These are phyloP conservation scores for Lentinula sp. DNA, from an alignment of 768 basidiomycete species.

Conservation along the genomic window DNA sequence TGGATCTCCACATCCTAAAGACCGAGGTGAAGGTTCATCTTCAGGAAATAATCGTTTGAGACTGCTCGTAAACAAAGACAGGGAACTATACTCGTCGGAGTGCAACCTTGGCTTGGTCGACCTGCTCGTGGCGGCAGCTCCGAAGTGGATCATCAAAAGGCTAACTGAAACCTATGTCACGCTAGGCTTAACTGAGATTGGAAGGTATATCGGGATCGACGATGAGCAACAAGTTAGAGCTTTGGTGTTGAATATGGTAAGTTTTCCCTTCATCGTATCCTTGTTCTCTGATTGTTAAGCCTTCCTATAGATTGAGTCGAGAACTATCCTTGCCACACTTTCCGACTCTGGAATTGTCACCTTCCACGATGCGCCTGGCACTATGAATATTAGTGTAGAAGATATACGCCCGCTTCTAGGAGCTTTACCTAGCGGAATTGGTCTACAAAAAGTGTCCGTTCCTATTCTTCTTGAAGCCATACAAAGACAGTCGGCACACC, in stretches of 20 bases:
- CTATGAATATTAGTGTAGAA: constrained; percentile 32
- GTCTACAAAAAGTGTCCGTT: constrained; percentile 8
- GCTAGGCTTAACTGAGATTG: constrained; percentile 69
- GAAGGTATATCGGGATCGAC: constrained; percentile 31
- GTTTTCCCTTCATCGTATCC: constrained; percentile 11
- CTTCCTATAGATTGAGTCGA: constrained; percentile 53
- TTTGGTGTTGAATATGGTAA: constrained; percentile 70
- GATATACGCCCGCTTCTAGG: neutral
- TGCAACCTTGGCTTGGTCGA: constrained; percentile 64
- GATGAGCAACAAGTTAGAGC: constrained; percentile 19
- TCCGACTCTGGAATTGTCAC: constrained; percentile 67
- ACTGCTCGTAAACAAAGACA: neutral
- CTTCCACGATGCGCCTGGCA: constrained; percentile 60
- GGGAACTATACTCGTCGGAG: constrained; percentile 39
- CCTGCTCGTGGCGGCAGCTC: constrained; percentile 63
- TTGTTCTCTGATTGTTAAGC: neutral
- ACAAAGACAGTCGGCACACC: constrained; percentile 47
- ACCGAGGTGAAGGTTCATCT: constrained; percentile 55
- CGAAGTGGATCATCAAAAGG: constrained; percentile 73
- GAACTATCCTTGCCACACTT: constrained; percentile 65
- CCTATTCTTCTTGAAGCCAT: constrained; percentile 12
- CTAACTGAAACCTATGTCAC: constrained; percentile 82
- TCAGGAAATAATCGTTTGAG: constrained; percentile 2
- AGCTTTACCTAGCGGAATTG: neutral
- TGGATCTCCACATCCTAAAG: constrained; percentile 32